Evolutionary conservation across 208 protist species (phyloP).

Genomic region (Wallacemonas sp.): DNA sequence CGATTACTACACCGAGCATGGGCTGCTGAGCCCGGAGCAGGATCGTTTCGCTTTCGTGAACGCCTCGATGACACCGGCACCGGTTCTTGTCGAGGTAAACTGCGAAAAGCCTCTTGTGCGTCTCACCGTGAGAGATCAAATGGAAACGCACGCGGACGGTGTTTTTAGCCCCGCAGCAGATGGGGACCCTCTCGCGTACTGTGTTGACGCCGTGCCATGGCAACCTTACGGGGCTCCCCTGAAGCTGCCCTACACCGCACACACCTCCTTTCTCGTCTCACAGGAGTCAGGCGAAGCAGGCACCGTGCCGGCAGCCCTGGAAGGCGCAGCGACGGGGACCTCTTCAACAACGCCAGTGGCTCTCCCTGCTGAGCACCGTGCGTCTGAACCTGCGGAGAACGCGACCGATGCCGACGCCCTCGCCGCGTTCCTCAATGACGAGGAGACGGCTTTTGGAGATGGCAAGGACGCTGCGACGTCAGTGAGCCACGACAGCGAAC

Average conservation of each 20-base stretch:
- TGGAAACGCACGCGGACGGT: slow-evolving; percentile 39
- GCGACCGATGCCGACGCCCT: not conserved
- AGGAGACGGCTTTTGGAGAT: too few species aligned
- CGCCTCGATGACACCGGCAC: slow-evolving; percentile 50
- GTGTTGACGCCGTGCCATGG: slow-evolving; percentile 33
- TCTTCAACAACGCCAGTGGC: too few species aligned
- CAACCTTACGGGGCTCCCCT: slow-evolving; percentile 39
- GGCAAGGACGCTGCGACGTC: too few species aligned
- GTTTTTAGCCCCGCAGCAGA: slow-evolving; percentile 35
- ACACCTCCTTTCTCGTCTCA: slow-evolving; percentile 20
- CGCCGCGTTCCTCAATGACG: slow-evolving; percentile 11
- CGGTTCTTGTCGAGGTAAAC: slow-evolving; percentile 59
- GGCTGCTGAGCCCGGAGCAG: slow-evolving; percentile 25
- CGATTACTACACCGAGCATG: slow-evolving; percentile 74
- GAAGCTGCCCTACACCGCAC: slow-evolving; percentile 37
- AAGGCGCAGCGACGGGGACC: not conserved
- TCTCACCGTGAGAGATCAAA: slow-evolving; percentile 58
- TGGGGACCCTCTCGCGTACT: slow-evolving; percentile 40
- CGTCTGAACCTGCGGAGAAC: not conserved
- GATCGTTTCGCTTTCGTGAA: slow-evolving; percentile 54
- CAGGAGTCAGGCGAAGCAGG: too few species aligned
- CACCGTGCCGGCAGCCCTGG: not conserved
- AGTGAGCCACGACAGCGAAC: too few species aligned
- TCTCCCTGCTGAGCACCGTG: too few species aligned
- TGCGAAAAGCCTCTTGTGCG: slow-evolving; percentile 44